Evolutionary conservation across 352 stramenopile genomes (phyloP).

Genomic region (Globisporangium paroecandrum): DNA sequence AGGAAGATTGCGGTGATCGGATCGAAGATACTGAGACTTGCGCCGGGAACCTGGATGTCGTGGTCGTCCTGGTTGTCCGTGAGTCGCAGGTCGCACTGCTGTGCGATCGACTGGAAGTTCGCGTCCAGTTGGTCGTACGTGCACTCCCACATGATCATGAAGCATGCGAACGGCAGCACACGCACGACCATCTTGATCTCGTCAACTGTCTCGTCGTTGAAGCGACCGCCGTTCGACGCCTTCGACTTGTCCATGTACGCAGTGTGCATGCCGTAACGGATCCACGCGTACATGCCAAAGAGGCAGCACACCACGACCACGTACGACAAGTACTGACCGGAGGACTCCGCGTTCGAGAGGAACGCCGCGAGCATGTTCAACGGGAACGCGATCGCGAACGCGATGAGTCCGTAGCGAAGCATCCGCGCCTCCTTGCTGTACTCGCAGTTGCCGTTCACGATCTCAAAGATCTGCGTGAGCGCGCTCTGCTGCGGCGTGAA

Average conservation of each 20-base stretch:
- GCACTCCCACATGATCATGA: conserved; percentile 89
- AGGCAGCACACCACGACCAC: too few species aligned
- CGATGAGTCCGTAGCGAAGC: conserved; percentile 71
- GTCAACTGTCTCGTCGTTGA: too few species aligned
- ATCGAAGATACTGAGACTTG: conserved; percentile 84
- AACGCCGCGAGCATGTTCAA: too few species aligned
- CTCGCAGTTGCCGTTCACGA: conserved; percentile 70
- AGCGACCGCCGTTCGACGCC: too few species aligned
- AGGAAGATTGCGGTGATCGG: conserved; percentile 62
- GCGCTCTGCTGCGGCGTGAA: conserved; percentile 73
- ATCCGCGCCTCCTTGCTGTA: conserved; percentile 79
- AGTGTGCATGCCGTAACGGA: too few species aligned
- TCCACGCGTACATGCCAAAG: too few species aligned
- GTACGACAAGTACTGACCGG: too few species aligned
- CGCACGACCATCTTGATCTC: conserved; percentile 81
- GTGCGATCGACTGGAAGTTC: conserved; percentile 85
- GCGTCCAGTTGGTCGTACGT: conserved; percentile 84
- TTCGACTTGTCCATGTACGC: too few species aligned
- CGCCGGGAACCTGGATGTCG: conserved; percentile 61
- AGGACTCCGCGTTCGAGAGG: too few species aligned
- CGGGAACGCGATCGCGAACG: conserved; percentile 58
- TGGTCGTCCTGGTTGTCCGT: conserved; percentile 31
- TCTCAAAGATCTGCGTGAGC: conserved; percentile 35
- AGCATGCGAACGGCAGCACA: conserved; percentile 82
- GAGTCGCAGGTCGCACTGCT: conserved; percentile 78